Base-by-base conservation (phyloP, 2,329 filamentous ascomycete genomes). In the Scolecobasidium constrictum region DNA sequence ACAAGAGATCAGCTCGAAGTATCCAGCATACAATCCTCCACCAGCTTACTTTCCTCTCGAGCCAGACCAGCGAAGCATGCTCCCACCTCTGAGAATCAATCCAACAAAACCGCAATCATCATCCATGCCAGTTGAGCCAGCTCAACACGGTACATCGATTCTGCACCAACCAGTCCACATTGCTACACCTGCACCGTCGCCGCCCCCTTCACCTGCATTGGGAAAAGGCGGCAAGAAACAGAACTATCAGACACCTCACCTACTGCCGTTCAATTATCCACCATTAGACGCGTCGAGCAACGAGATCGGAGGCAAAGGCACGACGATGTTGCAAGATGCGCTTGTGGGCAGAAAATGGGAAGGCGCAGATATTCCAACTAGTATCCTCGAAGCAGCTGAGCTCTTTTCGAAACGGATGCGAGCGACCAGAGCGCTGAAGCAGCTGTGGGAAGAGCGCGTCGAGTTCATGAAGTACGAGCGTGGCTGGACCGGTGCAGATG, bases 231-330 rank as follows among this genome's bases (percentile, higher is more conserved):
- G 83, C 1, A 98, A 98, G 69, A 98, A 98, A 58, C 92, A 98
- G 56, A 98, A 96, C 52, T 98, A 98, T 55, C 92, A 98, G 60
- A 98, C 92, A 0, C 98, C 98, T 56, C 92, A 98, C 54, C 92
- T 95, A 57, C 96, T 98, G 50, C 92, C 92, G 0, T 96, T 98
- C 56, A 79, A 98, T 66, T 98, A 98, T 52, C 92, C 92, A 2
- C 92, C 92, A 1, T 68, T 95, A 15, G 90, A 95, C 61, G 81
- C 81, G 48, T 81, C 78, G 18, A 94, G 87, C 62, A 94, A 94
- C 56, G 84, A 82, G 52, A 80, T 90, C 28, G 90, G 92, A 40
- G 90, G 90, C 1, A 95, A 94, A 57, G 88, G 88, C 11, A 76
- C 74, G 16, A 84, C 87, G 4, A 83, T 84, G 34, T 63, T 88